A percentile compares a stretch with the other conserved stretches of the same genome.
Evolutionary conservation across 495 filamentous ascomycete genomes (phyloP).

Genomic region (Friedmanniomyces simplex): DNA sequence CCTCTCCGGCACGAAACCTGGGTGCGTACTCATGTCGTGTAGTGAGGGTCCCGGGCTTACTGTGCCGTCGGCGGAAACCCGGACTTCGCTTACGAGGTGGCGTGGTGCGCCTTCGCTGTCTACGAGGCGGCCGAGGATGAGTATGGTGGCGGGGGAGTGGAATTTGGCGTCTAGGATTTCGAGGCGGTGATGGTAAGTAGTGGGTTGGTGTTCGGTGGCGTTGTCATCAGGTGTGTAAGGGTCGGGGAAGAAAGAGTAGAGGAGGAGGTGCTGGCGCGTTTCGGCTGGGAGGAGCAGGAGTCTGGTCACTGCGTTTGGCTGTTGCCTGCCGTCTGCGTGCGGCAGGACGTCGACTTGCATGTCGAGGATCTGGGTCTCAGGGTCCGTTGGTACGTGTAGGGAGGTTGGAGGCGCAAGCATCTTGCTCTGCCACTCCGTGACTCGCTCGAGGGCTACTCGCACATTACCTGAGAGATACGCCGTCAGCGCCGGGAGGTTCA

Average conservation of each 20-base stretch:
- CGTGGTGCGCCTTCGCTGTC: not conserved
- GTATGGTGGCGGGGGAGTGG: not conserved
- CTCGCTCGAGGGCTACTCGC: not conserved
- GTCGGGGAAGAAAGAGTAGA: not conserved
- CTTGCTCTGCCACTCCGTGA: slow-evolving; percentile 13
- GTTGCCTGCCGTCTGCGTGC: not conserved
- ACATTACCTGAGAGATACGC: not conserved
- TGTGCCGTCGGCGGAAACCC: not conserved
- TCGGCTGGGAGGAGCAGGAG: not conserved
- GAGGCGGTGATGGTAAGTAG: not conserved
- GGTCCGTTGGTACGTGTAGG: not conserved
- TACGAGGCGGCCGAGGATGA: not conserved
- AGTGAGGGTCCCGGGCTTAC: not conserved
- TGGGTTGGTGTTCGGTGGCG: not conserved
- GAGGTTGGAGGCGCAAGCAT: not conserved
- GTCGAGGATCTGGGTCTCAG: not conserved
- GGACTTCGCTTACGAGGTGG: not conserved
- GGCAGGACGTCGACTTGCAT: not conserved
- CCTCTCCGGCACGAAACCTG: slow-evolving; percentile 23
- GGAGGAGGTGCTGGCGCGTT: not conserved
- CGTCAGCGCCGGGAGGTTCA: slow-evolving; percentile 6
- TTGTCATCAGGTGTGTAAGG: not conserved
- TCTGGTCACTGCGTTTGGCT: not conserved
- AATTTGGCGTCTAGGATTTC: slow-evolving; percentile 5
- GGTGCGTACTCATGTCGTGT: slow-evolving; percentile 18